These are phyloP conservation scores for Cystofilobasidium macerans DNA, from an alignment of 768 basidiomycete genomes.

Conservation along the genomic window DNA sequence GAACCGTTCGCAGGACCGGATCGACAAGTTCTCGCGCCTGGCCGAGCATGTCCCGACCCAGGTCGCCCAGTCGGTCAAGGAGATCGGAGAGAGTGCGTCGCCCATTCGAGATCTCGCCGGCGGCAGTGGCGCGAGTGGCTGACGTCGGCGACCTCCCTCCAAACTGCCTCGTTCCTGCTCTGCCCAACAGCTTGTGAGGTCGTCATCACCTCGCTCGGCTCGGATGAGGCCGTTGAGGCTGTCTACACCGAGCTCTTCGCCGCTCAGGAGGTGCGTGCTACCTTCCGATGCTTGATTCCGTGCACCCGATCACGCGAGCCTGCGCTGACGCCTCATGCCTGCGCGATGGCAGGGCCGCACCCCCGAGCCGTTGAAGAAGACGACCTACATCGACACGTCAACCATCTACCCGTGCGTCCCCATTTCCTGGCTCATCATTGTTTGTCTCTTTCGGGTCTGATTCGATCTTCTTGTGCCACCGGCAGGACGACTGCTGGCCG, in stretches of 20 bases:
- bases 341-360: background rate
- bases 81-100: constrained; percentile 47
- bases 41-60: constrained; percentile 41
- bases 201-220: constrained; percentile 60
- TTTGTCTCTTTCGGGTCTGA: too few relatives aligned
- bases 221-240: constrained; percentile 57
- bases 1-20: constrained; percentile 50
- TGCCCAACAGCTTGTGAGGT: constrained; percentile 48
- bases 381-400: constrained; percentile 10
- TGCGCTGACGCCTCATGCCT: background rate
- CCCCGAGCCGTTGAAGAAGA: background rate
- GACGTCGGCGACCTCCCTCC: background rate
- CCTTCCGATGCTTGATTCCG: background rate
- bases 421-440: constrained; percentile 28
- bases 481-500: constrained; percentile 33
- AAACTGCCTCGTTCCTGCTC: background rate
- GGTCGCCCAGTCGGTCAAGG: constrained; percentile 49
- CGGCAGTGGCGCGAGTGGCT: background rate
- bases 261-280: constrained; percentile 47
- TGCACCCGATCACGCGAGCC: too few relatives aligned
- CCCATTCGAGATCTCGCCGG: background rate
- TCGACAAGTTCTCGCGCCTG: constrained; percentile 43
- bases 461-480: too few relatives aligned
- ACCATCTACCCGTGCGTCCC: constrained; percentile 11
- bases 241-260: constrained; percentile 54